Base-by-base conservation (phyloP, 2,329 filamentous ascomycete species). In the Ceratocystis huliohia region DNA sequence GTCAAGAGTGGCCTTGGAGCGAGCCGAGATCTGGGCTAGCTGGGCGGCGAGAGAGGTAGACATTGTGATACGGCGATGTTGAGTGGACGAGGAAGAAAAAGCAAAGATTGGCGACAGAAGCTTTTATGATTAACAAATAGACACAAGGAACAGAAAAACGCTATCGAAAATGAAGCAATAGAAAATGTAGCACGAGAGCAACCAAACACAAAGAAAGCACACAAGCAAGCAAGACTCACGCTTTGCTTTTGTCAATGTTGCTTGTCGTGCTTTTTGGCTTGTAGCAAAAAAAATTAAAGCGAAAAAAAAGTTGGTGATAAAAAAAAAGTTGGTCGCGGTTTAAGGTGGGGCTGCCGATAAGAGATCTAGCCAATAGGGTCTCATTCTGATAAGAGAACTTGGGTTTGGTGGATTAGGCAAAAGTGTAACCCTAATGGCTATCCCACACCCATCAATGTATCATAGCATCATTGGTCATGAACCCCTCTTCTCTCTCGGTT, bases 31-130 rank as follows among this genome's bases (percentile, higher is more conserved):
- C 74, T 90, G 86, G 80, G 92, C 90, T 79, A 99, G 81, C 83
- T 99, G 95, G 79, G 90, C 86, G 77, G 93, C 89, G 71, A 99
- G 88, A 74, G 90, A 87, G 69, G 91, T 90, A 72, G 87, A 82
- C 91, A 95, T 96, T 70, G 48, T 66, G 33, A 15, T 25, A 25
- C 17, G 48, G 48, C 8, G 48, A 25, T 8, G 48, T 10, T 20
- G 20, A 48, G 46, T 17, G 20, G 46, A n/a, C n/a, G 90, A 87
- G 68, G 91, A 89, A 72, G 87, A 82, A 90, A 95, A 96, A 70
- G 48, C 66, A n/a, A 66, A 30, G 13, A 44, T 13, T 46, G 44
- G 7, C 45, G 25, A 15, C 15, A 33, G 25, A 56, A 41, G 13
- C 30, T 67, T 67, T 45, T 64, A 25, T 25, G 45, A 46, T 45